phyloP scores from a whole-genome alignment of 1,284 basidiomycete species.

The Trametes versicolor region DNA sequence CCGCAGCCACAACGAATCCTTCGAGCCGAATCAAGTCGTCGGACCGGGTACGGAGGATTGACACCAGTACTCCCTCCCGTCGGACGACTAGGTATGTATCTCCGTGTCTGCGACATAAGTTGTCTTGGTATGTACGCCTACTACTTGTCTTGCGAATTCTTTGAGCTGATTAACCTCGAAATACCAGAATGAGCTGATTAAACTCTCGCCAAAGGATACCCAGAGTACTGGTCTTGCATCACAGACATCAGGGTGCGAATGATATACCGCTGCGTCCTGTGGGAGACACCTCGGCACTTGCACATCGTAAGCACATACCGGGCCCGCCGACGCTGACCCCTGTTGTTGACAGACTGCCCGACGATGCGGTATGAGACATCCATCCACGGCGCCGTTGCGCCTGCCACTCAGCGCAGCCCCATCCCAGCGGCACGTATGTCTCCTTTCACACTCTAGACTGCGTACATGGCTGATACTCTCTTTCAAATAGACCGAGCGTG shows the following conservation, averaged over 20 bases:
- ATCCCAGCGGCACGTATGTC: background rate
- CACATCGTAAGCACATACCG: background rate
- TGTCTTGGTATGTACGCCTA: background rate
- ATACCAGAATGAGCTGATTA: background rate
- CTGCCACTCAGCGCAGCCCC: background rate
- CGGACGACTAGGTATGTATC: background rate
- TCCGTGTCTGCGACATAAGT: too few species aligned
- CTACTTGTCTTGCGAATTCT: background rate
- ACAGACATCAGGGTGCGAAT: conserved; percentile 4
- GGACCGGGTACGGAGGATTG: background rate
- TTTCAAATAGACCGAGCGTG: background rate
- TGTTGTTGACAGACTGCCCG: background rate
- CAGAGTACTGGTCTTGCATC: conserved; percentile 2
- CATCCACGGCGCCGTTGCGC: conserved; percentile 5
- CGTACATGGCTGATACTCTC: conserved; percentile 6
- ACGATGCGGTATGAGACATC: conserved; percentile 13
- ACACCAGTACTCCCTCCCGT: background rate
- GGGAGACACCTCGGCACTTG: conserved; percentile 11
- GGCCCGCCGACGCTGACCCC: background rate
- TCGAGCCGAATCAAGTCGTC: conserved; percentile 1
- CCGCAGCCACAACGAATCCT: background rate
- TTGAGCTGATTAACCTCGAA: background rate
- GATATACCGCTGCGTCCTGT: background rate
- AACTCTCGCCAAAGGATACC: background rate
- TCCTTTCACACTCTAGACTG: background rate